Percentiles rank a stretch among this genome's conserved stretches.
Evolutionary conservation across 2,329 filamentous ascomycete genomes (phyloP).

Genomic region (Neofusicoccum laricinum): DNA sequence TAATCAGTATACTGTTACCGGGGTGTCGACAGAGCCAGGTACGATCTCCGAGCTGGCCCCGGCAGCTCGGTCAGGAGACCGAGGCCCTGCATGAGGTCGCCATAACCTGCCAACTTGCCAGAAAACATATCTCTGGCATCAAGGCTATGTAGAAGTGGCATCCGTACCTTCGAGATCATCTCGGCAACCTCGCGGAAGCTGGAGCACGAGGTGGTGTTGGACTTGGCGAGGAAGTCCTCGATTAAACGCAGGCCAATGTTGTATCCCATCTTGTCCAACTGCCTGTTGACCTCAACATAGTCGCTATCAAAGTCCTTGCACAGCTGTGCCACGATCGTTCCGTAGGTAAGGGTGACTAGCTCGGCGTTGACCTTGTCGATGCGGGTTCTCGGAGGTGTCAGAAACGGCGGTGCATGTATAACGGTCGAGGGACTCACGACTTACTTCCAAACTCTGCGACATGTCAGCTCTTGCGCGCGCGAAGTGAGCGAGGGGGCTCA

Average conservation of each 20-base stretch:
- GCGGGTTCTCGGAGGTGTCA: slow-evolving; percentile 63
- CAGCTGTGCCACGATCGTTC: slow-evolving; percentile 92
- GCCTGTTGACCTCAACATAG: slow-evolving; percentile 94
- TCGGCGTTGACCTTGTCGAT: slow-evolving; percentile 98
- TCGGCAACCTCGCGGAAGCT: slow-evolving; percentile 97
- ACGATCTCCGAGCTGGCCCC: not conserved
- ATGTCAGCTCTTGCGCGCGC: slow-evolving; percentile 30
- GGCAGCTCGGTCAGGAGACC: not conserved
- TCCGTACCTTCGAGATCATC: slow-evolving; percentile 80
- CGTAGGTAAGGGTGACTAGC: slow-evolving; percentile 94
- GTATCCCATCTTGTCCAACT: slow-evolving; percentile 98
- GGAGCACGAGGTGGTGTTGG: slow-evolving; percentile 80
- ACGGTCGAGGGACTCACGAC: slow-evolving; percentile 33
- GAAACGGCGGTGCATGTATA: not conserved
- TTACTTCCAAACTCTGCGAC: slow-evolving; percentile 85
- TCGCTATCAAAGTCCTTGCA: slow-evolving; percentile 95
- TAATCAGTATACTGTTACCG: not conserved
- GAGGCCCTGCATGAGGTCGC: not conserved
- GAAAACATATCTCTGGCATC: no score
- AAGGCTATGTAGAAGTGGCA: not conserved
- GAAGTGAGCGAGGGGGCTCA: slow-evolving; percentile 44
- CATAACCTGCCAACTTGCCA: not conserved
- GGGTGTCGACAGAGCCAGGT: not conserved
- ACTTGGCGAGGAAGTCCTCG: slow-evolving; percentile 96
- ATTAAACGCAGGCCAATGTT: slow-evolving; percentile 95